Conservation (phyloP, 352 stramenopile species). For the Phytophthora crassamura region DNA sequence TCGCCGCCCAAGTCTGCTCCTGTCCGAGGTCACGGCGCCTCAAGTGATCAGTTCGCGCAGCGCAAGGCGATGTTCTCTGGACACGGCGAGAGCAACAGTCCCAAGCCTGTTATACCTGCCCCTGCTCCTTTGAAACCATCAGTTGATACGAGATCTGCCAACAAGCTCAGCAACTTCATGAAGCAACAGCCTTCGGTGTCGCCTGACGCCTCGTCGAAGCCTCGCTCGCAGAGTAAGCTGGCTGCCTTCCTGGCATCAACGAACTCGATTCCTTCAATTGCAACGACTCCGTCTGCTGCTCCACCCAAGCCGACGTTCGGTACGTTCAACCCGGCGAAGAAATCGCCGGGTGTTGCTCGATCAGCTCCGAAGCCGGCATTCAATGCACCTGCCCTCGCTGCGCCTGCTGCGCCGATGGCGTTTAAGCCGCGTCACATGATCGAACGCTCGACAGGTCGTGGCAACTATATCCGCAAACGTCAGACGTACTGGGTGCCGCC, state of each 20-base stretch:
- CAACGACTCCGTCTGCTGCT: slow-evolving; percentile 17
- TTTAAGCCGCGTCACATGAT: slow-evolving; percentile 59
- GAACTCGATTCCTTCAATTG: slow-evolving; percentile 35
- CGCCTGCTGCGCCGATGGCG: slow-evolving; percentile 12
- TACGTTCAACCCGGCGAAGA: slow-evolving; percentile 43
- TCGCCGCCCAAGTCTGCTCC: slow-evolving; percentile 41
- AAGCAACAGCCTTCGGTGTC: slow-evolving; percentile 63
- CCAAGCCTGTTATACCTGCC: slow-evolving; percentile 16
- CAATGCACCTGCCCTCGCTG: slow-evolving; percentile 5
- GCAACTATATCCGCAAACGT: slow-evolving; percentile 78
- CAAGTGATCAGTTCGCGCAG: slow-evolving; percentile 61
- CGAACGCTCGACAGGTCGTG: slow-evolving; percentile 65
- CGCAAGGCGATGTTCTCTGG: slow-evolving; percentile 68
- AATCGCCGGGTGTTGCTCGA: slow-evolving; percentile 11
- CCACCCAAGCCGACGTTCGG: slow-evolving; percentile 36
- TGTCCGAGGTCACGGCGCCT: slow-evolving; percentile 34
- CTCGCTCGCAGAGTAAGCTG: slow-evolving; percentile 78
- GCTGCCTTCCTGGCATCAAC: slow-evolving; percentile 78
- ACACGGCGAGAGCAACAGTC: slow-evolving; percentile 36
- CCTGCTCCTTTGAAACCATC: slow-evolving; percentile 28
- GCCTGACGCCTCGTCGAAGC: slow-evolving; percentile 36
- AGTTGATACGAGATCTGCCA: slow-evolving; percentile 38
- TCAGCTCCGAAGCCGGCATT: slow-evolving; percentile 22
- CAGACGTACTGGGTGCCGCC: slow-evolving; percentile 73
- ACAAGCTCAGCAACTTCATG: slow-evolving; percentile 85